Evolutionary conservation across 495 filamentous ascomycete genomes (phyloP).

Genomic region (Aspergillus homomorphus): DNA sequence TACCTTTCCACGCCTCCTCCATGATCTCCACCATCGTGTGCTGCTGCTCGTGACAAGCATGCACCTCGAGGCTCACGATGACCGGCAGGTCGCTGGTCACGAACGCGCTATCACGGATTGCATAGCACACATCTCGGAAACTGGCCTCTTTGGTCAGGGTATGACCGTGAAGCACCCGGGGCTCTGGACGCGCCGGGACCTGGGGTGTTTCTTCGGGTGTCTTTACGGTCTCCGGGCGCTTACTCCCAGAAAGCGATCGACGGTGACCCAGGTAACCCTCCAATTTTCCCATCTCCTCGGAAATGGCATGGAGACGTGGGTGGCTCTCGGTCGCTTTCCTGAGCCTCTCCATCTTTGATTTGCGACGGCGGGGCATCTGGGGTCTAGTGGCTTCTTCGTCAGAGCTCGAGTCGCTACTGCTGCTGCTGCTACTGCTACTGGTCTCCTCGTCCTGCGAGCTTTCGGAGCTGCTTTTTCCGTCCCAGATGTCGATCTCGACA

Average conservation of each 20-base stretch:
- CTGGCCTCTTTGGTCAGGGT: conserved; percentile 84
- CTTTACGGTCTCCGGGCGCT: conserved; percentile 26
- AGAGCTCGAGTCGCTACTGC: conserved; percentile 23
- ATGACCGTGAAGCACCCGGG: conserved; percentile 81
- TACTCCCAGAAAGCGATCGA: conserved; percentile 8
- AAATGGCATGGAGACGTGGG: conserved; percentile 18
- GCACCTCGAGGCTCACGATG: conserved; percentile 87
- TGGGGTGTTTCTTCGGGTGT: neutral
- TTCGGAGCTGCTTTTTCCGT: conserved; percentile 59
- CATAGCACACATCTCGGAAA: conserved; percentile 78
- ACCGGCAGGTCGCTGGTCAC: conserved; percentile 70
- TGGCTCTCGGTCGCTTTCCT: conserved; percentile 20
- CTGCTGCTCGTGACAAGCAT: conserved; percentile 74
- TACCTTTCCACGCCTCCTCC: conserved; percentile 67
- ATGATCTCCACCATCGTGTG: conserved; percentile 89
- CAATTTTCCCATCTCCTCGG: conserved; percentile 19
- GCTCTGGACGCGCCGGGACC: conserved; percentile 53
- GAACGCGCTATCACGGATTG: conserved; percentile 78
- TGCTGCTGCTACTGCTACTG: conserved; percentile 27
- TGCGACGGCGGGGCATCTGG: conserved; percentile 18
- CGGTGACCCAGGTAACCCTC: conserved; percentile 26
- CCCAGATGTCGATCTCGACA: conserved; percentile 95
- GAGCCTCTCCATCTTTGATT: conserved; percentile 17
- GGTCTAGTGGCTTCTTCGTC: conserved; percentile 14
- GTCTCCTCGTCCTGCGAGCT: conserved; percentile 23